Evolutionary conservation across 176 grass and related monocot genomes (phyloP), one percentile per base, ranked within the genome.

Genomic region (Hsuehochloa calcarea): DNA sequence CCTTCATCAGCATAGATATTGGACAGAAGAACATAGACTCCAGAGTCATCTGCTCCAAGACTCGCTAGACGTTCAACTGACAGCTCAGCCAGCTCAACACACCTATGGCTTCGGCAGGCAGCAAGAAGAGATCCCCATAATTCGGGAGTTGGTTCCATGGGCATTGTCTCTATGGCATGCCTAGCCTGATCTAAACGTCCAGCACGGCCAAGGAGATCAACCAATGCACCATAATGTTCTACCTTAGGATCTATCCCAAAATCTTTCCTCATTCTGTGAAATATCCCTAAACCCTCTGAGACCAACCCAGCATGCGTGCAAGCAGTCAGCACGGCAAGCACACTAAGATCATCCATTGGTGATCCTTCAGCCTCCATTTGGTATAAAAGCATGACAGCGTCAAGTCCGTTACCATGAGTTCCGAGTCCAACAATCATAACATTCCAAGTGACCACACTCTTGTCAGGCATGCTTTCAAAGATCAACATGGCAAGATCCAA

Each of bases 1-100:
- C 85, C 90, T 65, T 92, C 82, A 56, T 90, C 88, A 25, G 93
- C 90, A 63, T 95, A 95, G 60, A 92, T 92, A 77, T 95, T 95
- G 41, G 88, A 95, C 26, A 95, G 55, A 72, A 95, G 88, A 65
- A 92, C 88, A 66, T 90, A 92, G 17, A 90, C 93, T 72, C 88
- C 93, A 27, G 88, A 75, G 35, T 90, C 93, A 70, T 90, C 88
- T 11, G 93, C 93, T 74, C 88, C 90, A 49, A 92, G 88, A 80
- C 67, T 79, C 41, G 61, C 85, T 58, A 95, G 83, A 35, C 64
- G 85, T 52, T 95, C 90, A 60, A 92, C 85, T 1, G 85, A 71
- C 16, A 88, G 37, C 79, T 90, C 90, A 88, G 93, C 90, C 78
- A 95, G 59, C 22, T 88, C 75, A 9, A 88, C 75, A 74, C 80